Base-by-base conservation (phyloP, 2,329 filamentous ascomycete genomes). In the Incumbomyces delicatus region DNA sequence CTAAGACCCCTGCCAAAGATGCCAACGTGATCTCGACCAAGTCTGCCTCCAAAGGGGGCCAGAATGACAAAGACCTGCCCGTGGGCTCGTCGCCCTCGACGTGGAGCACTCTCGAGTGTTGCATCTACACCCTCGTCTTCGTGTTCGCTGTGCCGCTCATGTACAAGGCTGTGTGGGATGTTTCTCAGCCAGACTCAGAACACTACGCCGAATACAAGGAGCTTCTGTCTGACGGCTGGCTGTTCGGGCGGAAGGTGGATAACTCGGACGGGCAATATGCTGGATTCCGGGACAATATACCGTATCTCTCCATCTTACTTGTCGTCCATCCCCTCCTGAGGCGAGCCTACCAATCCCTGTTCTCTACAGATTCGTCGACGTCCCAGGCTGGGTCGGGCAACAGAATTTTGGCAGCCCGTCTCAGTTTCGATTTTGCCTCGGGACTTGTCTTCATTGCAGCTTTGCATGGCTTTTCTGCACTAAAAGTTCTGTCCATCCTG, bases 231-330 rank as follows among this genome's bases (percentile, higher is more conserved):
- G 74, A 80, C 7, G 94, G 92, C 56, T 98, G 92, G 92, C 85
- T 98, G 48, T 85, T 84, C 6, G 90, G 90, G 20, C 84, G 90
- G 49, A 87, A 87, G 74, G 87, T 96, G 52, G 92, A 98, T 67
- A 81, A 88, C 53, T 92, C 88, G 33, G 92, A 98, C 67, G 66
- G 76, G 29, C 92, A 98, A 65, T 98, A 96, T 66, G 72, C 75
- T 49, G 81, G 78, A 32, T 95, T 98, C 61, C 82, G 94, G 55
- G 71, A 76, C 51, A 96, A 96, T 60, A 74, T 96, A 32, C 89
- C 87, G 2, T 87, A 85, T 62, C 80, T 96, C 64, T 72, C 78
- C 7, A 56, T 81, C 8, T 76, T 96, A 5, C 68, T 96, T 12
- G 56, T 85, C 20, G 65, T 88, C 36, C 92, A 98, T 63, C 90